Conservation (phyloP, 306 rosid species). For the Castanea crenata region DNA sequence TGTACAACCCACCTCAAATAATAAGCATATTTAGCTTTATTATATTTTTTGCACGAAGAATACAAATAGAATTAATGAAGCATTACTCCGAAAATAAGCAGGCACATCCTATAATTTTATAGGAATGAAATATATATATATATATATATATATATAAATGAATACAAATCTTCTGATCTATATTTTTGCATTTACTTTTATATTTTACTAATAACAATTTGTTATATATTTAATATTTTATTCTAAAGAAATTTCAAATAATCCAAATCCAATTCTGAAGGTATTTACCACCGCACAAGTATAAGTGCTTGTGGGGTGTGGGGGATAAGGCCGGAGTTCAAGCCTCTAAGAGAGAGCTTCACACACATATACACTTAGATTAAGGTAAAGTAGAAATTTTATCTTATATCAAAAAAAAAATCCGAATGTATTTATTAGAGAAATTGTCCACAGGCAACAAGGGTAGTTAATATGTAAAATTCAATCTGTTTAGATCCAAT, state of each 20-base stretch:
- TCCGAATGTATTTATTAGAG: neutral
- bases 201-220: fast-evolving
- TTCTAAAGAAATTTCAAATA: too few species aligned
- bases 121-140: too few species aligned
- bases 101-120: neutral
- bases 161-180: too few species aligned
- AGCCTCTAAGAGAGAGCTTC: too few species aligned
- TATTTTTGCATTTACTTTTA: too few species aligned
- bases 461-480: neutral
- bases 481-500: constrained; percentile 8
- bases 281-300: neutral
- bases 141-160: too few species aligned
- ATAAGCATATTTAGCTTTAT: neutral
- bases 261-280: neutral
- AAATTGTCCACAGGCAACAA: neutral
- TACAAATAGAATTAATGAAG: neutral
- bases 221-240: too few species aligned
- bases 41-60: neutral
- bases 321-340: too few species aligned
- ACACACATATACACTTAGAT: too few species aligned
- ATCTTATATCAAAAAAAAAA: too few species aligned
- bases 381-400: too few species aligned
- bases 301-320: too few species aligned
- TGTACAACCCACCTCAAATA: neutral
- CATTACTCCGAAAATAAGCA: neutral